A percentile compares a stretch with the other conserved stretches of the same genome.
Evolutionary conservation across 2,329 filamentous ascomycete species (phyloP).

Genomic region (Diaporthe citriasiana): DNA sequence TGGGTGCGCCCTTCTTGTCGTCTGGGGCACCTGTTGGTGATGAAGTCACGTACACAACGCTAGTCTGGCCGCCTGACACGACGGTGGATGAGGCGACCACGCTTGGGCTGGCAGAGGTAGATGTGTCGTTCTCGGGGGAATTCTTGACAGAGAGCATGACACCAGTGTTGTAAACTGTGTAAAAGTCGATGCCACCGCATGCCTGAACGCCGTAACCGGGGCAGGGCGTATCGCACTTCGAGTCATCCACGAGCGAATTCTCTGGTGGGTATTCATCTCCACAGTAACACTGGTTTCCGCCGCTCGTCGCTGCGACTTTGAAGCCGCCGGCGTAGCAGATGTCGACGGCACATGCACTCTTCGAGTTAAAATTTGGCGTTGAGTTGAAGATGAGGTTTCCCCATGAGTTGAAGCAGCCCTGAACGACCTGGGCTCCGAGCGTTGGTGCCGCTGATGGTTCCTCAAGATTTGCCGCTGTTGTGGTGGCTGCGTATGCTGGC

Average conservation of each 20-base stretch:
- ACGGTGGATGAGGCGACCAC: constrained; percentile 41
- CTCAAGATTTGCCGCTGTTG: constrained; percentile 51
- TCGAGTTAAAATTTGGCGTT: constrained; percentile 52
- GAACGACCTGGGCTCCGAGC: constrained; percentile 56
- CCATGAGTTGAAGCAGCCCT: constrained; percentile 65
- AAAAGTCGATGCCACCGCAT: constrained; percentile 72
- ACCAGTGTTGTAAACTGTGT: constrained; percentile 67
- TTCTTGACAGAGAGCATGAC: constrained; percentile 56
- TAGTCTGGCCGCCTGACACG: constrained; percentile 41
- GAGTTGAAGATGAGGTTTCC: constrained; percentile 55
- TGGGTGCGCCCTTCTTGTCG: constrained; percentile 67
- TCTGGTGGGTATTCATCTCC: constrained; percentile 76
- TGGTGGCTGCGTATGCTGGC: constrained; percentile 34
- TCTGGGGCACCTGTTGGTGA: constrained; percentile 46
- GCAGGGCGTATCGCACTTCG: constrained; percentile 76
- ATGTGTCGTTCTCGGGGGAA: constrained; percentile 48
- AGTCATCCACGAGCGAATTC: constrained; percentile 66
- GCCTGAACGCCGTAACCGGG: constrained; percentile 71
- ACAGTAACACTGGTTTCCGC: constrained; percentile 78
- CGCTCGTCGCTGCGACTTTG: constrained; percentile 73
- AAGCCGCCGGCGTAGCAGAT: constrained; percentile 60
- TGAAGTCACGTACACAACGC: constrained; percentile 48
- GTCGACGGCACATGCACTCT: constrained; percentile 57
- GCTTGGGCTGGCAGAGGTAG: constrained; percentile 46
- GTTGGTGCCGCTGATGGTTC: constrained; percentile 55